Percentiles rank a stretch among this genome's conserved stretches.
phyloP scores from a whole-genome alignment of 148 eudicot genomes.

The Talinum fruticosum region DNA sequence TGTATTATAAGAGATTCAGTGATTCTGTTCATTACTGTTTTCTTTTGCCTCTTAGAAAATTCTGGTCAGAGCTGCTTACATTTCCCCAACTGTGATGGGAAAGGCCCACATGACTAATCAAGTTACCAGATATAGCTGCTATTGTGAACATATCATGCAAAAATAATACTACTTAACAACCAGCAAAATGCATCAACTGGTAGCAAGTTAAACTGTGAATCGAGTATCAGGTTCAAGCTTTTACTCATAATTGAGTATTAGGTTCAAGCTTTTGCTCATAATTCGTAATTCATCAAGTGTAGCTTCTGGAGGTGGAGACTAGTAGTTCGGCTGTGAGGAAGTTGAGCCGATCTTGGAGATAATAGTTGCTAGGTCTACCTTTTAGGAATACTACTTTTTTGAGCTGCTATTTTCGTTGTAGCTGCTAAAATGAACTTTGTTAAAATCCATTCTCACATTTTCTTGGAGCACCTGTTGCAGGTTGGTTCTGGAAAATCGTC shows the following conservation, averaged over 20 bases:
- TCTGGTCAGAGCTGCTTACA: too few relatives aligned
- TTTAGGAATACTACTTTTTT: not conserved
- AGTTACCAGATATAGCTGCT: not conserved
- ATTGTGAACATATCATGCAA: not conserved
- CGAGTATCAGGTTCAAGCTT: not conserved
- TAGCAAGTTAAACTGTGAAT: not conserved
- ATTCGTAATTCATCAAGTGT: not conserved
- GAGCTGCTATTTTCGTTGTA: not conserved
- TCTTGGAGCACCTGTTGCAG: slow-evolving; percentile 32
- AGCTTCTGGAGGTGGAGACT: not conserved
- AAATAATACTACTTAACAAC: not conserved
- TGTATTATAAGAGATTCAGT: not conserved
- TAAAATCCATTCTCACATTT: slow-evolving; percentile 6
- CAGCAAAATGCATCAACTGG: not conserved
- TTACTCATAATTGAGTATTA: not conserved
- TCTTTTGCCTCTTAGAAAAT: too few relatives aligned
- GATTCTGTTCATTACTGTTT: not conserved
- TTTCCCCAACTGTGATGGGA: too few relatives aligned
- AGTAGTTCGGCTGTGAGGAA: not conserved
- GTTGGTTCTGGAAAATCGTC: slow-evolving; percentile 99
- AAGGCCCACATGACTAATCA: too few relatives aligned
- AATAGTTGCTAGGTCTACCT: not conserved
- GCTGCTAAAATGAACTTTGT: not conserved
- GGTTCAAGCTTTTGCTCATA: not conserved
- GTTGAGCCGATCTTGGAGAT: slow-evolving; percentile 9